A percentile compares a stretch with the other conserved stretches of the same genome.
These are phyloP conservation scores for Cystobasidium sp. DNA, from an alignment of 1,284 basidiomycete species.

Conservation along the genomic window DNA sequence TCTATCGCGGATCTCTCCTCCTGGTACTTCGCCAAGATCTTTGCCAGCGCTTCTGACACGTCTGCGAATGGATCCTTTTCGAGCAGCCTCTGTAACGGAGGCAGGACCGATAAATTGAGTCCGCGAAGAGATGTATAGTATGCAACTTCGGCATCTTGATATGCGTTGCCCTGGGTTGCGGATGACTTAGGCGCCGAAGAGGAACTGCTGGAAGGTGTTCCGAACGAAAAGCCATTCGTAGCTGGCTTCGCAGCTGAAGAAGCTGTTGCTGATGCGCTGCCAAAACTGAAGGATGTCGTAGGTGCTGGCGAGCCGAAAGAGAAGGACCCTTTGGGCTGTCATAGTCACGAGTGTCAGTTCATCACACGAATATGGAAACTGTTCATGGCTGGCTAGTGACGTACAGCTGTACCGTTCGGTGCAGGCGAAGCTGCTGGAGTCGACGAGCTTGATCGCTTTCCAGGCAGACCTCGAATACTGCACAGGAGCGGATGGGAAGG, in stretches of 20 bases:
- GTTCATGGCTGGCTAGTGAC: not conserved
- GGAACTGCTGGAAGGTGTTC: conserved; percentile 44
- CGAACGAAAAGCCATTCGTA: conserved; percentile 44
- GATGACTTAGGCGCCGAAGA: conserved; percentile 52
- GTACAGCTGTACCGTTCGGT: conserved; percentile 47
- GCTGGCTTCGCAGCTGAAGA: conserved; percentile 36
- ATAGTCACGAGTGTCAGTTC: not conserved
- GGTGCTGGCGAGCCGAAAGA: conserved; percentile 45
- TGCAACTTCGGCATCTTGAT: conserved; percentile 55
- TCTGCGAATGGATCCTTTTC: conserved; percentile 78
- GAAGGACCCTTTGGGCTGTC: conserved; percentile 38
- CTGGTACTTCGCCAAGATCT: conserved; percentile 69
- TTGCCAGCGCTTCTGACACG: conserved; percentile 59
- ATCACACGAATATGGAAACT: not conserved
- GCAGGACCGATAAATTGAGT: conserved; percentile 73
- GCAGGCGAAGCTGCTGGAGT: conserved; percentile 30
- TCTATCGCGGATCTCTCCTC: conserved; percentile 65
- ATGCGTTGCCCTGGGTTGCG: not conserved
- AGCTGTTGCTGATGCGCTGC: conserved; percentile 40
- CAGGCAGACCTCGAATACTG: conserved; percentile 59
- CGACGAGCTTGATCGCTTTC: conserved; percentile 47
- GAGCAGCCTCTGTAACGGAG: conserved; percentile 67
- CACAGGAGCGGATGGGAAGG: not conserved
- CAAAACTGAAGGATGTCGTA: conserved; percentile 42
- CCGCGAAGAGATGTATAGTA: conserved; percentile 79